phyloP scores from a whole-genome alignment of 768 basidiomycete species.

The Podaxis sp. region DNA sequence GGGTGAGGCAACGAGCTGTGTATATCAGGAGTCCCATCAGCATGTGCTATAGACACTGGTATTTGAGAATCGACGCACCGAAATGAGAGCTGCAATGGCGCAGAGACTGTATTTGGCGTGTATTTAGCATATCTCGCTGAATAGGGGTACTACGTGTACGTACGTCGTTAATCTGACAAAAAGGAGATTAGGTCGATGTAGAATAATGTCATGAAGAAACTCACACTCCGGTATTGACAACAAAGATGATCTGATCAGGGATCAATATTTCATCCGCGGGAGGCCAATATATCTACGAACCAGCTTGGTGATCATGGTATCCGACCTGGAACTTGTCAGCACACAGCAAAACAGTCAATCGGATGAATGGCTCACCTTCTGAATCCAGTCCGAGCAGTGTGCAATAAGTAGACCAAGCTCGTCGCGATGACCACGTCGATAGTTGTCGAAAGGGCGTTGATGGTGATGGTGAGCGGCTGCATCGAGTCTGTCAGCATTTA shows the following conservation, averaged over 20 bases:
- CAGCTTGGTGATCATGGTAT: slow-evolving; percentile 49
- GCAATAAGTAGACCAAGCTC: slow-evolving; percentile 45
- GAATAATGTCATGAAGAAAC: slow-evolving; percentile 9
- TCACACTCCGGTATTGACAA: slow-evolving; percentile 50
- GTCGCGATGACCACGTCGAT: slow-evolving; percentile 49
- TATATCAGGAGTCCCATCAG: not conserved
- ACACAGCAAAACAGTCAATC: not conserved
- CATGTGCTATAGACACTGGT: not conserved
- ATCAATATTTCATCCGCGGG: not conserved
- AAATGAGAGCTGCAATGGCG: slow-evolving; percentile 49
- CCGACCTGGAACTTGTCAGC: slow-evolving; percentile 30
- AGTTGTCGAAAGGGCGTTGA: slow-evolving; percentile 48
- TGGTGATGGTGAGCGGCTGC: slow-evolving; percentile 46
- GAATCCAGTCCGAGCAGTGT: slow-evolving; percentile 50
- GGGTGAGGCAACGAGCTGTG: slow-evolving; percentile 36
- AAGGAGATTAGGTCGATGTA: slow-evolving; percentile 8
- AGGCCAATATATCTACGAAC: slow-evolving; percentile 20
- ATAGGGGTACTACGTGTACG: not conserved
- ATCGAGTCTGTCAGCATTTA: not conserved
- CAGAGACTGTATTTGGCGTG: slow-evolving; percentile 29
- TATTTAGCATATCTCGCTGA: not conserved
- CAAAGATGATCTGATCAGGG: slow-evolving; percentile 43
- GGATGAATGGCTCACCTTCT: slow-evolving; percentile 29
- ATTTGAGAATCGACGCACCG: slow-evolving; percentile 25
- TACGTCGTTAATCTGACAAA: slow-evolving; percentile 36